phyloP scores from a whole-genome alignment of 1,139 yeast genomes.

The Suhomyces bokatorum region DNA sequence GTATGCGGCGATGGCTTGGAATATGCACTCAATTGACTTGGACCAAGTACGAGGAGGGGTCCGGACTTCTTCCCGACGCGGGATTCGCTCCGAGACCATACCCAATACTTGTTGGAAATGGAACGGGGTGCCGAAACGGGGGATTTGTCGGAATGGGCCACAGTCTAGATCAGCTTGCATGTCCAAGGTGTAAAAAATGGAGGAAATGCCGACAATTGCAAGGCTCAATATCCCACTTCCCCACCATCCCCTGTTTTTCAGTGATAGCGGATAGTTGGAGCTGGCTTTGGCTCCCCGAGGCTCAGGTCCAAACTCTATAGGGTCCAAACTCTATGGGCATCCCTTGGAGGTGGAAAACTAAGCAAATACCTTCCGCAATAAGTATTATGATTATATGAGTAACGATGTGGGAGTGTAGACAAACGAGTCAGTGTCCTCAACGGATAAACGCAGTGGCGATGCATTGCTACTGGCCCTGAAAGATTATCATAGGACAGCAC shows the following conservation, averaged over 20 bases:
- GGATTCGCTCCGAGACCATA: too few species aligned
- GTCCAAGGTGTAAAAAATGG: background rate
- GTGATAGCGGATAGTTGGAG: background rate
- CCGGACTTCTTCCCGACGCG: too few species aligned
- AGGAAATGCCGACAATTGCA: background rate
- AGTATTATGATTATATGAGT: constrained; percentile 6
- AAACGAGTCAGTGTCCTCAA: background rate
- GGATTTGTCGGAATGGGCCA: background rate
- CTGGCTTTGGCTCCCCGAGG: background rate
- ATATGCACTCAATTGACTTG: too few species aligned
- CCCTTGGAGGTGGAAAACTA: background rate
- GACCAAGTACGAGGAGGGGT: too few species aligned
- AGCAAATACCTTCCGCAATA: background rate
- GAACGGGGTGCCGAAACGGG: too few species aligned
- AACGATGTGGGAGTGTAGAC: background rate
- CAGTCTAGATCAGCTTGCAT: background rate
- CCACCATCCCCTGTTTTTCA: background rate
- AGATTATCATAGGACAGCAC: too few species aligned
- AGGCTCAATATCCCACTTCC: background rate
- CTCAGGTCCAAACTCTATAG: background rate
- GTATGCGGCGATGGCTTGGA: too few species aligned
- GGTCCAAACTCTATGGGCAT: background rate
- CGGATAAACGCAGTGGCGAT: background rate
- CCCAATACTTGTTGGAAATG: too few species aligned
- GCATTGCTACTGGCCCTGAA: too few species aligned